A percentile compares a stretch with the other conserved stretches of the same genome.
phyloP scores from a whole-genome alignment of 768 basidiomycete species.

The Leucosporidium creatinivorum region DNA sequence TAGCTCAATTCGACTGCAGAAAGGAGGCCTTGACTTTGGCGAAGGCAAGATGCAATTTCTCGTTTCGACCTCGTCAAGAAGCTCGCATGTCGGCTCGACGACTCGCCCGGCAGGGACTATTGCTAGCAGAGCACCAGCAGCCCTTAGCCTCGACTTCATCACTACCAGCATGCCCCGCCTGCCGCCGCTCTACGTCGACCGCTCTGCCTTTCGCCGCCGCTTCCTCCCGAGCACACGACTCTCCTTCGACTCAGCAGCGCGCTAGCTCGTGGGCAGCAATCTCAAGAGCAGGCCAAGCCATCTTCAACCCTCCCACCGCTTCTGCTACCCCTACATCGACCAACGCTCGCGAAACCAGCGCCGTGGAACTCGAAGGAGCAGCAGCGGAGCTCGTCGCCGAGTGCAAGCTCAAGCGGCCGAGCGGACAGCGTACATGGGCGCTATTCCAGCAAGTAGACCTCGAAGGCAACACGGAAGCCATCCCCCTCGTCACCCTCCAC shows the following conservation, averaged over 20 bases:
- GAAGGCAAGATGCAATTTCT: too few species aligned
- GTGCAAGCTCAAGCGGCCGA: neutral
- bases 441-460: constrained; percentile 21
- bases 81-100: constrained; percentile 15
- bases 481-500: constrained; percentile 21
- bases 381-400: constrained; percentile 14
- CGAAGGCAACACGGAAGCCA: constrained; percentile 3
- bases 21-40: too few species aligned
- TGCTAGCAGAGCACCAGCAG: neutral
- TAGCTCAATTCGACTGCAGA: too few species aligned
- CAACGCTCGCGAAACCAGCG: neutral
- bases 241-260: neutral
- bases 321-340: too few species aligned
- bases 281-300: constrained; percentile 8
- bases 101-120: constrained; percentile 11
- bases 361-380: neutral
- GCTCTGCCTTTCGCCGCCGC: neutral
- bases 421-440: constrained; percentile 8
- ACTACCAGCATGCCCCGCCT: too few species aligned
- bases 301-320: constrained; percentile 6
- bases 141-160: neutral
- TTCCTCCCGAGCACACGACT: neutral
- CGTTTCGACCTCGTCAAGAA: too few species aligned
- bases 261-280: neutral
- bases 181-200: too few species aligned